phyloP scores from a whole-genome alignment of 345 rosid species.

The Brassica juncea region DNA sequence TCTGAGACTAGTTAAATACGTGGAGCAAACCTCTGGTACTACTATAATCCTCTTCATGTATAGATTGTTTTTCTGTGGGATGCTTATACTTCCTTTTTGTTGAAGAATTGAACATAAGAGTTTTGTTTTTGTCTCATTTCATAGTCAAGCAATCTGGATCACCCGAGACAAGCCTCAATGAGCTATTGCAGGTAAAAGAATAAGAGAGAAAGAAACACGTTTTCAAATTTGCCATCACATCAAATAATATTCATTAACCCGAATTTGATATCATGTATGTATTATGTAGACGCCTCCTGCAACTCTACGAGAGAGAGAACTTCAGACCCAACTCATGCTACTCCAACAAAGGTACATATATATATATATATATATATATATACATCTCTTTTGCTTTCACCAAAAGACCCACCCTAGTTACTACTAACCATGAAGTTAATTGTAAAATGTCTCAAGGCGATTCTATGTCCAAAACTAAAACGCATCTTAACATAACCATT shows the following conservation, averaged over 20 bases:
- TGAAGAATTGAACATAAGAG: background rate
- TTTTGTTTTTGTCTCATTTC: slow-evolving; percentile 27
- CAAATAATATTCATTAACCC: background rate
- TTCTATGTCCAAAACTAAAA: background rate
- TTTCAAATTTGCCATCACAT: background rate
- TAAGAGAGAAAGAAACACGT: background rate
- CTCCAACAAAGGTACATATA: slow-evolving; percentile 83
- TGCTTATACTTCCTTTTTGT: background rate
- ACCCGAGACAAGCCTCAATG: slow-evolving; percentile 52
- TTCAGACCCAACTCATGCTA: slow-evolving; percentile 62
- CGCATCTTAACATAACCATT: background rate
- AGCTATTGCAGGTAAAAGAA: slow-evolving; percentile 63
- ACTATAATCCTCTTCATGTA: slow-evolving; percentile 27
- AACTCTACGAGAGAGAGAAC: slow-evolving; percentile 67
- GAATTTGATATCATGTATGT: slow-evolving; percentile 16
- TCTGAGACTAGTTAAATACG: slow-evolving; percentile 67
- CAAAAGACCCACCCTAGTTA: slow-evolving; percentile 6
- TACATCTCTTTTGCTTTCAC: slow-evolving; percentile 6
- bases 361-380: too few species aligned
- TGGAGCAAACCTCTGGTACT: slow-evolving; percentile 88
- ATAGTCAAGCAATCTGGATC: slow-evolving; percentile 70
- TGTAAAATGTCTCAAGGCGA: slow-evolving; percentile 6
- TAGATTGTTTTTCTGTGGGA: background rate
- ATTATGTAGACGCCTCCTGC: slow-evolving; percentile 58
- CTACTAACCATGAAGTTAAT: background rate